Evolutionary conservation across 2,329 filamentous ascomycete species (phyloP).

Genomic region (Fusarium floridanum): DNA sequence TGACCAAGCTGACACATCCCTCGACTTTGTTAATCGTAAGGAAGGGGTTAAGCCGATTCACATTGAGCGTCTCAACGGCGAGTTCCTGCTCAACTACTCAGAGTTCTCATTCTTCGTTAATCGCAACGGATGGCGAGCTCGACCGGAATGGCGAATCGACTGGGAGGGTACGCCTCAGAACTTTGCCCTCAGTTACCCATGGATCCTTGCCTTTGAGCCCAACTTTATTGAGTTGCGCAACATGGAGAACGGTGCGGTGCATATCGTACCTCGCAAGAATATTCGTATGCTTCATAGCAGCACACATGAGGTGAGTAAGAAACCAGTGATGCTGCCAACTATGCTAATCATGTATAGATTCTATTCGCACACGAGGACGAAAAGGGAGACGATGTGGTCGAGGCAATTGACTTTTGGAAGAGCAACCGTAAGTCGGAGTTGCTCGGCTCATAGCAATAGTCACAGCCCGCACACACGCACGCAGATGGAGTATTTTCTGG

Average conservation of each 20-base stretch:
- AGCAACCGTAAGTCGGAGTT: constrained; percentile 66
- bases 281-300: constrained; percentile 98
- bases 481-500: constrained; percentile 42
- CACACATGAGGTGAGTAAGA: constrained; percentile 83
- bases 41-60: constrained; percentile 96
- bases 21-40: constrained; percentile 95
- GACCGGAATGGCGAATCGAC: constrained; percentile 96
- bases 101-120: constrained; percentile 99
- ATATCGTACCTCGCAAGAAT: constrained; percentile 96
- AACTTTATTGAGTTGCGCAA: constrained; percentile 98
- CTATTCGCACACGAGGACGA: constrained; percentile 98
- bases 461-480: constrained; percentile 9
- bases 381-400: constrained; percentile 90
- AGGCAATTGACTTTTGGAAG: constrained; percentile 97
- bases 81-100: constrained; percentile 97
- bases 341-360: constrained; percentile 72
- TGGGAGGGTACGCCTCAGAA: constrained; percentile 95
- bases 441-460: constrained; percentile 42
- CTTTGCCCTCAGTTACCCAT: constrained; percentile 96
- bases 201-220: constrained; percentile 96
- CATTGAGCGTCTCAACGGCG: constrained; percentile 95
- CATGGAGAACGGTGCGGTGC: constrained; percentile 93
- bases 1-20: constrained; percentile 96
- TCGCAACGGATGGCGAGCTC: constrained; percentile 95
- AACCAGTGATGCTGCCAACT: not conserved